Percentiles rank a stretch among this genome's conserved stretches.
phyloP scores from a whole-genome alignment of 768 basidiomycete species.

The Coprinopsis strossmayeri region DNA sequence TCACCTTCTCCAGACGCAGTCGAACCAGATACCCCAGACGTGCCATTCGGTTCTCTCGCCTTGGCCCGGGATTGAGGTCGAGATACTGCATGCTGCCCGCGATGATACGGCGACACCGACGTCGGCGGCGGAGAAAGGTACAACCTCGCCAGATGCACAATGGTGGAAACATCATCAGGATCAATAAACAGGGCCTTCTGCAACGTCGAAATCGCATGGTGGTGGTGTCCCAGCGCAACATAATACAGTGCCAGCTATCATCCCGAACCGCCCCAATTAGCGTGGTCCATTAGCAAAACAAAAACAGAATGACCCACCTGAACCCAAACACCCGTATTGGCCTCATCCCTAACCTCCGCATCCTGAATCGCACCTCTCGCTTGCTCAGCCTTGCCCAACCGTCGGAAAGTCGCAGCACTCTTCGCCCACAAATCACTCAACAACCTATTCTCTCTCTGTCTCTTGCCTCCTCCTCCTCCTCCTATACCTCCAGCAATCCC shows the following conservation, averaged over 20 bases:
- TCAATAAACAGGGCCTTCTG: constrained; percentile 85
- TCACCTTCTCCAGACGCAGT: background rate
- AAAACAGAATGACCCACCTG: constrained; percentile 50
- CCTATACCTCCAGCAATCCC: constrained; percentile 25
- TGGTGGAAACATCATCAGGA: constrained; percentile 73
- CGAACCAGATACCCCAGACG: constrained; percentile 11
- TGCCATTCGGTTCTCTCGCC: constrained; percentile 12
- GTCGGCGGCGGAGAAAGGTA: constrained; percentile 44
- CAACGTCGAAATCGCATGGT: constrained; percentile 67
- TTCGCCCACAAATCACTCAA: constrained; percentile 89
- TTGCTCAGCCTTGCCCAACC: constrained; percentile 86
- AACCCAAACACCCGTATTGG: constrained; percentile 89
- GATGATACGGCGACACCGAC: constrained; percentile 12
- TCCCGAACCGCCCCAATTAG: background rate
- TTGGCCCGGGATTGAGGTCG: constrained; percentile 11
- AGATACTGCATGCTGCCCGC: background rate
- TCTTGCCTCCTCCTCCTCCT: constrained; percentile 26
- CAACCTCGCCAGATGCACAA: constrained; percentile 70
- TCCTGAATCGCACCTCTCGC: constrained; percentile 89
- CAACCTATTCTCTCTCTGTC: constrained; percentile 59
- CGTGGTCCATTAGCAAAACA: background rate
- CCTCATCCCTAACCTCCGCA: constrained; percentile 83
- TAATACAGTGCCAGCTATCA: constrained; percentile 70
- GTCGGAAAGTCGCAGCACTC: constrained; percentile 89
- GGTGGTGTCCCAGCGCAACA: constrained; percentile 46